These are phyloP conservation scores for Pezicula carpinea DNA, from an alignment of 2,329 filamentous ascomycete genomes.

Conservation along the genomic window DNA sequence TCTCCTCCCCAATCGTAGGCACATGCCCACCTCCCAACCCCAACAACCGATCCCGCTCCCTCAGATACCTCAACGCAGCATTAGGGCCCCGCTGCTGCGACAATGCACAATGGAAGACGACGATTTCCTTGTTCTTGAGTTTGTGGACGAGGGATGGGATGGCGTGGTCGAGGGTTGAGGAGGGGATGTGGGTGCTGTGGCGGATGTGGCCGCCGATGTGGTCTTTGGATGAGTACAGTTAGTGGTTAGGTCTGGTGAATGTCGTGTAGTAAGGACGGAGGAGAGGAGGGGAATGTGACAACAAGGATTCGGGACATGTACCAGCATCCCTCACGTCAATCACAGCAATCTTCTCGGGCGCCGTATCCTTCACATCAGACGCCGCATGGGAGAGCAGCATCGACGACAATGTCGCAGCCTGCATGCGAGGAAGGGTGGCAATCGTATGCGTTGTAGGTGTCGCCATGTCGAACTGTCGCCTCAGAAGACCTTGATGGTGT, in stretches of 20 bases:
- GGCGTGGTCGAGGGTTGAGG: slow-evolving; percentile 64
- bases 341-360: slow-evolving; percentile 52
- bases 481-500: no score
- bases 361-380: not conserved
- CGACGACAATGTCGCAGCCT: slow-evolving; percentile 22
- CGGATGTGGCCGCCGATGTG: slow-evolving; percentile 87
- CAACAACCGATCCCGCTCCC: slow-evolving; percentile 56
- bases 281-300: slow-evolving; percentile 39
- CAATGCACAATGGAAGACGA: slow-evolving; percentile 92
- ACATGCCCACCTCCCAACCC: slow-evolving; percentile 11
- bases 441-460: slow-evolving; percentile 14
- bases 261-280: not conserved
- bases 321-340: slow-evolving; percentile 34
- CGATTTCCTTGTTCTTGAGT: slow-evolving; percentile 70
- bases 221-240: slow-evolving; percentile 46
- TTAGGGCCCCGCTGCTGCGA: slow-evolving; percentile 86
- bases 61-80: slow-evolving; percentile 75
- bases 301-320: no score
- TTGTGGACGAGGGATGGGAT: slow-evolving; percentile 79
- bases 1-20: slow-evolving; percentile 14
- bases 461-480: no score
- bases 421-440: slow-evolving; percentile 25
- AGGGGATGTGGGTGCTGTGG: slow-evolving; percentile 72
- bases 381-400: slow-evolving; percentile 11
- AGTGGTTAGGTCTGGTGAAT: not conserved